Evolutionary conservation across 2,329 filamentous ascomycete species (phyloP), one percentile per base, ranked within the genome.

Genomic region (Verticillium nubilum): DNA sequence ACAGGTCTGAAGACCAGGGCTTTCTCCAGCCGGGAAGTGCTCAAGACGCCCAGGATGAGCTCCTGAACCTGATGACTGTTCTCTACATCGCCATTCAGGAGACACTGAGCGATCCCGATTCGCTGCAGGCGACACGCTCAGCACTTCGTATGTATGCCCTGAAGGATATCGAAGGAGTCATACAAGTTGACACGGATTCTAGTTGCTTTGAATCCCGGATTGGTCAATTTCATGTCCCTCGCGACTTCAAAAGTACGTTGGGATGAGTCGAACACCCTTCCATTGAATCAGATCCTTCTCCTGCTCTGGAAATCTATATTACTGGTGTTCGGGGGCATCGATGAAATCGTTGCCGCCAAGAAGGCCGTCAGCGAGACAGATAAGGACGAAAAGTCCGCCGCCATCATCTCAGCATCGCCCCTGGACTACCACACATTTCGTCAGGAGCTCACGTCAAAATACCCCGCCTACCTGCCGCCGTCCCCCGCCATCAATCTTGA

Each of bases 361-460:
- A 79, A 80, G 62, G 86, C 85, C 2, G 86, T 93, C 31, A 82
- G 82, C 57, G 87, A 92, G 64, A 78, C 81, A 28, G 78, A 70
- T 1, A 71, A 82, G 26, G 81, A 84, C 37, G 83, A 82, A 61
- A 86, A 87, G 66, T 84, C 86, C 56, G 88, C 90, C 65, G 88
- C 88, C n/a, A 80, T 90, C 52, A 94, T 99, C 62, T 96, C 91
- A 1, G 94, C 95, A 4, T 97, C 94, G 1, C 95, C 95, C 4
- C 78, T 99, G 12, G 95, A 99, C 69, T 99, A 99, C 70, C 94
- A 99, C 70, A 83, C 93, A 25, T 99, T 99, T 70, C 88, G 95
- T 35, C 94, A 97, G 72, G 95, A 99, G 72, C 94, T 99, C 60
- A 96, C 90, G 17, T 97, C 94, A 2, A 99, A 99, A 75, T 99